Conservation (phyloP, 2,329 filamentous ascomycete genomes). For the Arthroderma sp. region DNA sequence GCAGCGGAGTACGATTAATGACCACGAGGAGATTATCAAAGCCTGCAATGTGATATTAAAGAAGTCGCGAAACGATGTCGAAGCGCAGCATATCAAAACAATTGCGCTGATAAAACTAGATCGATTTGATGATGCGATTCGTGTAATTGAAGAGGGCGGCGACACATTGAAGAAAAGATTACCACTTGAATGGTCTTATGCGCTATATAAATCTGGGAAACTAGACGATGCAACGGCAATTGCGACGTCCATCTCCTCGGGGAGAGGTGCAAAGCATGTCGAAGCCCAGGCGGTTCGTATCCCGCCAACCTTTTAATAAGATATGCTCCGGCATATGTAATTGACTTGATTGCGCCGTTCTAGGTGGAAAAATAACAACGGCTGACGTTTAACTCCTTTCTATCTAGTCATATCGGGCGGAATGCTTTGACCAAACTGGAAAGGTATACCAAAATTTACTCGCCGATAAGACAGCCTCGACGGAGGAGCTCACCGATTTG, state of each 20-base stretch:
- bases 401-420: conserved; percentile 41
- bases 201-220: conserved; percentile 49
- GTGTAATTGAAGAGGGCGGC: conserved; percentile 43
- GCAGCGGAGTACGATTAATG: conserved; percentile 46
- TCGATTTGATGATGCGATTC: conserved; percentile 49
- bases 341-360: neutral
- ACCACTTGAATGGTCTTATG: conserved; percentile 50
- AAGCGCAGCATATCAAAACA: conserved; percentile 47
- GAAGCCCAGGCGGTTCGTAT: conserved; percentile 48
- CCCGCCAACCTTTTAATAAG: neutral
- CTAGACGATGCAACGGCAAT: conserved; percentile 43
- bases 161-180: conserved; percentile 44
- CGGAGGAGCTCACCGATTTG: conserved; percentile 47
- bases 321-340: neutral
- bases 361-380: neutral
- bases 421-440: conserved; percentile 46
- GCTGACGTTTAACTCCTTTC: neutral
- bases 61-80: conserved; percentile 44
- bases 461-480: conserved; percentile 27
- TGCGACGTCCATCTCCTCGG: conserved; percentile 31
- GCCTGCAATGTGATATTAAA: conserved; percentile 47
- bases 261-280: conserved; percentile 46
- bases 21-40: conserved; percentile 50
- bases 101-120: conserved; percentile 53
- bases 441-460: conserved; percentile 44